Conservation (phyloP, 495 filamentous ascomycete species). For the Aspergillus homomorphus region DNA sequence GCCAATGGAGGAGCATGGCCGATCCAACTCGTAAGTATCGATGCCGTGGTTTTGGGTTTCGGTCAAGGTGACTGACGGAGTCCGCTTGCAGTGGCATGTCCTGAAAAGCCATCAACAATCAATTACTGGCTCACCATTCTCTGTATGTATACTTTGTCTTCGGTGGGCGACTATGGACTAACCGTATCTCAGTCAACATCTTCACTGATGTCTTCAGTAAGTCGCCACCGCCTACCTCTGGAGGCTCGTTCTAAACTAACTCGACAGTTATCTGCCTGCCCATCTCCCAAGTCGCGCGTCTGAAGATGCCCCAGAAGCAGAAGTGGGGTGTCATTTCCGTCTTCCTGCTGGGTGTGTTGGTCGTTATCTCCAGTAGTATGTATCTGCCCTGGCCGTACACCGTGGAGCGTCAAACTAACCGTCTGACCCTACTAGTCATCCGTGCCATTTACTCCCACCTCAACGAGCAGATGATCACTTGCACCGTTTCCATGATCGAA, state of each 20-base stretch:
- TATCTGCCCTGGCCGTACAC: background rate
- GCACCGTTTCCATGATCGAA: slow-evolving; percentile 30
- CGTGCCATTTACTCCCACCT: slow-evolving; percentile 24
- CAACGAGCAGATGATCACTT: slow-evolving; percentile 27
- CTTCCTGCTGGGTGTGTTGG: slow-evolving; percentile 24
- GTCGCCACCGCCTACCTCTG: background rate
- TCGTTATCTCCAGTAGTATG: slow-evolving; percentile 27
- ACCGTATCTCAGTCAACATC: slow-evolving; percentile 21
- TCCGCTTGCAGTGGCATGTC: slow-evolving; percentile 15
- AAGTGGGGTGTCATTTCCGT: slow-evolving; percentile 23
- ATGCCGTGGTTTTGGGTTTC: too few species aligned
- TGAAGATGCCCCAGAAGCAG: slow-evolving; percentile 24
- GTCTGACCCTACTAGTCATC: slow-evolving; percentile 18
- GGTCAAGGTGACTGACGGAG: too few species aligned
- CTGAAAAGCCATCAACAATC: slow-evolving; percentile 13
- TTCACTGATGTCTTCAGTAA: slow-evolving; percentile 25
- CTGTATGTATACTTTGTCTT: slow-evolving; percentile 12
- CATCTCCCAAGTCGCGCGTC: slow-evolving; percentile 21
- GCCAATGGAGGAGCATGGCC: slow-evolving; percentile 15
- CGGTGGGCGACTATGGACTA: background rate
- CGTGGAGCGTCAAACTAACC: too few species aligned
- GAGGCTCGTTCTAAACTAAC: background rate
- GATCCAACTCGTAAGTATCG: slow-evolving; percentile 15
- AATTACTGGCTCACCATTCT: slow-evolving; percentile 27
- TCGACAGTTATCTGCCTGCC: slow-evolving; percentile 24